Conservation (phyloP, 1,284 basidiomycete species). For the Pyrrhoderma noxium region DNA sequence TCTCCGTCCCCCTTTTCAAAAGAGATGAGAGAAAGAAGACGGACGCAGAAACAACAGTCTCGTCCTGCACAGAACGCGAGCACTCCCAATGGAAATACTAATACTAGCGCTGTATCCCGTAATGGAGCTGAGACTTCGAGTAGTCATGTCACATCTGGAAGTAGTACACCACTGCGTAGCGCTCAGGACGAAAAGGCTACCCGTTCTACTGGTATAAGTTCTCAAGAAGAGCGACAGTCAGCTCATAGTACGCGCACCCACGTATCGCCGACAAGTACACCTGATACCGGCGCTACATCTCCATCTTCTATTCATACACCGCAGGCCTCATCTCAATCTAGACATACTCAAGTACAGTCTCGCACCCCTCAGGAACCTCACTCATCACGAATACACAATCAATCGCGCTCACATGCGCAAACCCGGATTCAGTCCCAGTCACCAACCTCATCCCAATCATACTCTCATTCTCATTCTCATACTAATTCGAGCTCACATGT, state of each 20-base stretch:
- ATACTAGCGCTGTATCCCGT: no score
- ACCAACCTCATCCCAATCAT: conserved; percentile 1
- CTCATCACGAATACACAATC: no score
- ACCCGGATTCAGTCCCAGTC: not conserved
- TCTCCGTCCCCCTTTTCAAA: not conserved
- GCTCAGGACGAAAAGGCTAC: conserved; percentile 6
- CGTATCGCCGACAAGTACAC: conserved; percentile 21
- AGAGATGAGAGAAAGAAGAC: not conserved
- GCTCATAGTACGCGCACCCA: conserved; percentile 18
- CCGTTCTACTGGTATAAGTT: conserved; percentile 46
- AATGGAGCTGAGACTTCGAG: no score
- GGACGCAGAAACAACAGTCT: no score
- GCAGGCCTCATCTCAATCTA: conserved; percentile 13
- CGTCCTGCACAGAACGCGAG: no score
- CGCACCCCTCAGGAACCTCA: no score
- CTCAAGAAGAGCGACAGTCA: no score
- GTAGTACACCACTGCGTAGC: not conserved
- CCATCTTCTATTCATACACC: conserved; percentile 16
- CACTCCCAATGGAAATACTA: no score
- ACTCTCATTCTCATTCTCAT: not conserved
- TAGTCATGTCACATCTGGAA: no score
- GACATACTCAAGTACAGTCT: no score
- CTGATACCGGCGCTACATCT: conserved; percentile 22
- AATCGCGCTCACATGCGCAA: no score
- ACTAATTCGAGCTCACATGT: no score